These are phyloP conservation scores for Lodderomyces parapsilosis DNA, from an alignment of 1,139 yeast genomes.

Conservation along the genomic window DNA sequence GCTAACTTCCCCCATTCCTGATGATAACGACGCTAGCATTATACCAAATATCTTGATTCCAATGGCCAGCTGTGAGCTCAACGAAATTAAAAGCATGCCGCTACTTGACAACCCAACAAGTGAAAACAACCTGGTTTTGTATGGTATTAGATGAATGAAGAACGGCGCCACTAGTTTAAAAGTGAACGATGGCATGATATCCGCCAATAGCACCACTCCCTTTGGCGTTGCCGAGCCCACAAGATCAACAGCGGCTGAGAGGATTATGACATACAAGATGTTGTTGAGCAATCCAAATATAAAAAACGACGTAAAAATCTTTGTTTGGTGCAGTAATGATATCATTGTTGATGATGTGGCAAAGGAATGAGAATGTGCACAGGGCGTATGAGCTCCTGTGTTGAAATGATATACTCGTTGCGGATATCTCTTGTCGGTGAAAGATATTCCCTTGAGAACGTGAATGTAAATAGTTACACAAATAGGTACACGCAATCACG, in stretches of 20 bases:
- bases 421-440: no score
- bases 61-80: conserved; percentile 26
- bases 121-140: conserved; percentile 50
- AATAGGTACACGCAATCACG: not conserved
- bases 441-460: not conserved
- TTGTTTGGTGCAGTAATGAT: not conserved
- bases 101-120: conserved; percentile 60
- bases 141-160: conserved; percentile 65
- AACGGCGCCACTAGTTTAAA: conserved; percentile 78
- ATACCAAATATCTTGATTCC: conserved; percentile 61
- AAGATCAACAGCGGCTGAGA: conserved; percentile 88
- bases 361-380: no score
- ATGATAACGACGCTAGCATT: conserved; percentile 75
- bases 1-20: conserved; percentile 90
- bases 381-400: no score
- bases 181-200: conserved; percentile 77
- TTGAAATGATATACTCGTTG: no score
- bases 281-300: conserved; percentile 85
- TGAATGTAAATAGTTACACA: not conserved
- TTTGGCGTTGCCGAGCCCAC: conserved; percentile 86
- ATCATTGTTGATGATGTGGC: not conserved
- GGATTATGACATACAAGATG: conserved; percentile 83
- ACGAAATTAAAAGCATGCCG: conserved; percentile 77
- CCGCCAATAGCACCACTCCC: conserved; percentile 81
- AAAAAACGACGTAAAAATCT: conserved; percentile 63